Percentiles rank a stretch among this genome's conserved stretches.
These are phyloP conservation scores for Cucurbitaria berberidis DNA, from an alignment of 2,329 filamentous ascomycete genomes.

Conservation along the genomic window DNA sequence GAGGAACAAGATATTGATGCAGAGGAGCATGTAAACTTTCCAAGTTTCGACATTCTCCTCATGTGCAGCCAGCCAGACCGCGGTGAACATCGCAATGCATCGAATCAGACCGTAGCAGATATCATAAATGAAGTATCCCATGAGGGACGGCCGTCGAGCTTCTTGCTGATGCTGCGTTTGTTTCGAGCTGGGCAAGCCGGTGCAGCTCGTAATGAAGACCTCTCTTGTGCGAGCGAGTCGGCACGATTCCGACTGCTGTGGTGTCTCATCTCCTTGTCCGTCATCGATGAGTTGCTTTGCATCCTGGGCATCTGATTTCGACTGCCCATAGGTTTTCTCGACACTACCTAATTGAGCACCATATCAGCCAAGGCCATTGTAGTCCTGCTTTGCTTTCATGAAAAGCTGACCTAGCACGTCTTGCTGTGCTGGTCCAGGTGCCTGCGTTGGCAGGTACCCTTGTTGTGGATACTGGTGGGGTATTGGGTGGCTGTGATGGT, in stretches of 20 bases:
- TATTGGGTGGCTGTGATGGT: constrained; percentile 45
- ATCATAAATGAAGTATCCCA: constrained; percentile 8
- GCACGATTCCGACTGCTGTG: background rate
- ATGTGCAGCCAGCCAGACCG: constrained; percentile 6
- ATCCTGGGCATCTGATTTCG: background rate
- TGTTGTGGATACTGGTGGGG: constrained; percentile 13
- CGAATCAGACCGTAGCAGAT: constrained; percentile 4
- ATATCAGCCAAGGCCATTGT: constrained; percentile 39
- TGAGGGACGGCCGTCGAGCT: background rate
- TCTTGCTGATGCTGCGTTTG: background rate
- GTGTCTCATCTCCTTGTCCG: background rate
- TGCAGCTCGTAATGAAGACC: background rate
- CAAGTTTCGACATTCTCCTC: background rate
- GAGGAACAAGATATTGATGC: constrained; percentile 4
- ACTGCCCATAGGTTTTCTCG: background rate
- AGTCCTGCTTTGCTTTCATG: constrained; percentile 45
- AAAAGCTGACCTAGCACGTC: constrained; percentile 46
- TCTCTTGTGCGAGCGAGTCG: background rate
- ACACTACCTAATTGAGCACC: background rate
- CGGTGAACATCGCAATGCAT: constrained; percentile 2
- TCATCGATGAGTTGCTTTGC: background rate
- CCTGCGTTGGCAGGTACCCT: constrained; percentile 20
- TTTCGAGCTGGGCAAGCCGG: background rate
- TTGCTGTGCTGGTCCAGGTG: constrained; percentile 27
- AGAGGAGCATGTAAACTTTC: constrained; percentile 1